A percentile compares a stretch with the other conserved stretches of the same genome.
phyloP scores from a whole-genome alignment of 2,329 filamentous ascomycete genomes.

The Venturia carpophila region DNA sequence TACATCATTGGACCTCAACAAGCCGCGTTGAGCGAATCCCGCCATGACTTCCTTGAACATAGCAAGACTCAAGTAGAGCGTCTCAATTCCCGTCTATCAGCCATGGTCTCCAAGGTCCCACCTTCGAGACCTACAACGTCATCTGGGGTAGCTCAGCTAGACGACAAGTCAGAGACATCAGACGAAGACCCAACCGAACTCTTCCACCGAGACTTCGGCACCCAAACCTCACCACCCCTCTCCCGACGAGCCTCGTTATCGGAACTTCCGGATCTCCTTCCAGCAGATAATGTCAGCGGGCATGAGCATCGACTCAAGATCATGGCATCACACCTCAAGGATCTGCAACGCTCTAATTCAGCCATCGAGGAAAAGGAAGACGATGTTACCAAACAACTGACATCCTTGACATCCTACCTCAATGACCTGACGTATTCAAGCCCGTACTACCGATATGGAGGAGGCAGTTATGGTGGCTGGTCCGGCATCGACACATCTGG shows the following conservation, averaged over 20 bases:
- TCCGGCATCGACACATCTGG: slow-evolving; percentile 36
- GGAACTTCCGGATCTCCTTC: slow-evolving; percentile 26
- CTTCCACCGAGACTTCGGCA: slow-evolving; percentile 73
- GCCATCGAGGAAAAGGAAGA: slow-evolving; percentile 44
- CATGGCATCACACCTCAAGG: slow-evolving; percentile 44
- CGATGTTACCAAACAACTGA: slow-evolving; percentile 42
- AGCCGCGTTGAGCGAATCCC: slow-evolving; percentile 44
- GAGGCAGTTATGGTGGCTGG: slow-evolving; percentile 27
- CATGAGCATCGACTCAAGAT: slow-evolving; percentile 43
- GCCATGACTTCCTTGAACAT: slow-evolving; percentile 50
- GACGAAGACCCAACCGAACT: slow-evolving; percentile 65
- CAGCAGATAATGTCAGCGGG: slow-evolving; percentile 23
- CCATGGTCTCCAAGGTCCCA: slow-evolving; percentile 56
- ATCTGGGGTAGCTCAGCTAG: slow-evolving; percentile 30
- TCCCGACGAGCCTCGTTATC: slow-evolving; percentile 33
- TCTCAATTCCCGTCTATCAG: slow-evolving; percentile 51
- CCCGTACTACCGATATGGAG: slow-evolving; percentile 37
- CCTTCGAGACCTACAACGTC: slow-evolving; percentile 25
- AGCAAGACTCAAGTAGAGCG: slow-evolving; percentile 44
- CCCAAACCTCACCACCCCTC: slow-evolving; percentile 58
- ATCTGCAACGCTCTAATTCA: slow-evolving; percentile 43
- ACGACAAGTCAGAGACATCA: slow-evolving; percentile 45
- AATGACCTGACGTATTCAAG: slow-evolving; percentile 36
- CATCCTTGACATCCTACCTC: slow-evolving; percentile 56
- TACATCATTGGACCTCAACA: slow-evolving; percentile 59